Evolutionary conservation across 202 grass and related monocot species (phyloP), one percentile per base, ranked within the genome.

Genomic region (Zizania palustris): DNA sequence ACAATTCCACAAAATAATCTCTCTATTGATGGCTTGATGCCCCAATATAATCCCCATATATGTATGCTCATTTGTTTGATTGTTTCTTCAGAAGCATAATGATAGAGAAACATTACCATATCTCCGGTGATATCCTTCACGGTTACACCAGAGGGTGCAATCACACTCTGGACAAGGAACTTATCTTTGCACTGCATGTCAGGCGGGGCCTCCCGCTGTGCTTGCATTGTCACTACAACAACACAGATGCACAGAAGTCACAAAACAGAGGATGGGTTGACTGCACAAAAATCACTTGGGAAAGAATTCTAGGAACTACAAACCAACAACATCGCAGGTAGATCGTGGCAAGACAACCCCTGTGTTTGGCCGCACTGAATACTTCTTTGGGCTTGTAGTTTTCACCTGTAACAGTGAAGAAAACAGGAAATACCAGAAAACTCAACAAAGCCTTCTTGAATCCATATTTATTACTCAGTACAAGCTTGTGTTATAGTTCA

Each of bases 131-230:
- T 83, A 76, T 94, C 95, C 83, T 94, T 92, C 65, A 81, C 69
- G 35, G 75, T 72, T 77, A 69, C 39, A 72, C 76, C 69, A 71
- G 85, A 43, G 10, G 64, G 86, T 40, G 80, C 81, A 55, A 93
- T 41, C 1, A 94, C 15, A 6, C 89, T 84, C 78, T 97, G 95
- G 45, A 94, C 84, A 5, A 97, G 83, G 80, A 97, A 97, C 71
- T 97, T 97, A 71, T 97, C 95, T 84, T 97, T 94, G 89, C 89
- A 94, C 75, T 94, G 88, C 88, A 97, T 86, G 46, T 97, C 95
- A 59, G 80, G 36, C 1, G 85, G 91, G 21, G 80, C 55, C 61
- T 92, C 91, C 61, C 85, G 61, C 46, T 97, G 95, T 60, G 87
- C 85, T 88, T 97, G 95, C 95, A 97, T 97, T 28, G 91, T 97